Base-by-base conservation (phyloP, 2,329 filamentous ascomycete species). In the Ascochyta clinopodiicola region DNA sequence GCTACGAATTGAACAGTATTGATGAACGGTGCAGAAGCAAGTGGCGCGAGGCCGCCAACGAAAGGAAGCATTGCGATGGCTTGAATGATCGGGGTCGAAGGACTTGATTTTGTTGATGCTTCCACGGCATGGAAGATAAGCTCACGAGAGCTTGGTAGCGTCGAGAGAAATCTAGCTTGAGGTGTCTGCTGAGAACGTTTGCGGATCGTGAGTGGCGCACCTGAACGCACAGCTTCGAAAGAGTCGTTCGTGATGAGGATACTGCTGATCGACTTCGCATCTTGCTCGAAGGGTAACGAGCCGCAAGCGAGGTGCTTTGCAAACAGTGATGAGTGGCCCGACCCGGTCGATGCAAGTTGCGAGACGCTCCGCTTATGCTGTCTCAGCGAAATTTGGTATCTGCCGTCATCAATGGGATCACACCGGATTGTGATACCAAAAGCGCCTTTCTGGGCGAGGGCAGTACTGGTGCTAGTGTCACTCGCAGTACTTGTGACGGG, bases 241-340 rank as follows among this genome's bases (percentile, higher is more conserved):
- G 66, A 61, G 0, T 67, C 56, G 2, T 53, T n/a, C 12, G 59
- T 69, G 44, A 74, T 59, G 37, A 69, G 50, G n/a, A 74, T 66
- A 31, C 66, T 66, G 50, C 64, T 59, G 2, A 65, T 43, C 17
- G 44, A 46, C 2, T 58, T 61, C 3, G 54, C 44, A 25, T 71
- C 60, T 22, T 63, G 60, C 2, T 59, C 59, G 40, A 62, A 71
- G 2, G 71, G 71, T 0, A 75, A 45, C 7, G 67, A 70, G 36
- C 71, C 70, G 9, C 60, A 63, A 9, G 70, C 69, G 8, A 74
- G 46, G 39, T 75, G 71, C 49, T 74, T 75, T 37, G 71, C 70
- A 46, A 62, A 69, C 7, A 74, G 60, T 5, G 62, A 57, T n/a
- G 70, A 74, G 40, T 66, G 64, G 7, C 66, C 57, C 1, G 68